Evolutionary conservation across 768 basidiomycete genomes (phyloP).

Genomic region (Mycena amicta): DNA sequence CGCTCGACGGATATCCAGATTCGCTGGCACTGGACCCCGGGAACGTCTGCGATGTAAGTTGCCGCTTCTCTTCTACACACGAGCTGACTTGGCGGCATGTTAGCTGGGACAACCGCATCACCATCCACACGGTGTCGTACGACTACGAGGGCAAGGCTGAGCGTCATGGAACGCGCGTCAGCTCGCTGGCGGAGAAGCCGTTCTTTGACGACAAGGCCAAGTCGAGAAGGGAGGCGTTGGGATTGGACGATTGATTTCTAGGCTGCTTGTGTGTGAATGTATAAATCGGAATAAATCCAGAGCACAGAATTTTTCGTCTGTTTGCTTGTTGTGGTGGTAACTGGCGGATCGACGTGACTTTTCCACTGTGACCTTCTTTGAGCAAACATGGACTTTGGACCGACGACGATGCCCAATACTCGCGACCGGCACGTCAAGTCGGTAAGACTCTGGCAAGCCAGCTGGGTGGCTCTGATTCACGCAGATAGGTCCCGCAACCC

Average conservation of each 20-base stretch:
- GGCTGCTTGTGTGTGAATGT: not conserved
- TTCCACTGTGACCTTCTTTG: not conserved
- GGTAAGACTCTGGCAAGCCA: not conserved
- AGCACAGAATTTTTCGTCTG: too few species aligned
- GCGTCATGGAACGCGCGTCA: constrained; percentile 36
- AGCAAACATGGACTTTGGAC: constrained; percentile 6
- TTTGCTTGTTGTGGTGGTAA: too few species aligned
- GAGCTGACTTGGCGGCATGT: not conserved
- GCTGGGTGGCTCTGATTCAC: not conserved
- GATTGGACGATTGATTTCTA: constrained; percentile 5
- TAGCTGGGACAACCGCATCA: constrained; percentile 31
- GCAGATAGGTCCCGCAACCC: constrained; percentile 10
- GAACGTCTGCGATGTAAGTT: constrained; percentile 40
- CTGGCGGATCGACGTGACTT: too few species aligned
- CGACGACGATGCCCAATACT: constrained; percentile 2
- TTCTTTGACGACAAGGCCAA: constrained; percentile 31
- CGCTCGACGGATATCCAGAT: constrained; percentile 37
- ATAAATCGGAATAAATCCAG: too few species aligned
- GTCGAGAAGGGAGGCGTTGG: constrained; percentile 26
- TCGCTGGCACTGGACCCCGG: constrained; percentile 34
- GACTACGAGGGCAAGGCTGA: constrained; percentile 30
- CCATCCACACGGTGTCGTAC: constrained; percentile 30
- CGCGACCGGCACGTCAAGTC: constrained; percentile 9
- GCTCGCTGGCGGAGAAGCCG: constrained; percentile 40
- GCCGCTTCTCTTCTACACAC: not conserved